Conservation (phyloP, 805 yeast species). For the Teunomyces atbi region DNA sequence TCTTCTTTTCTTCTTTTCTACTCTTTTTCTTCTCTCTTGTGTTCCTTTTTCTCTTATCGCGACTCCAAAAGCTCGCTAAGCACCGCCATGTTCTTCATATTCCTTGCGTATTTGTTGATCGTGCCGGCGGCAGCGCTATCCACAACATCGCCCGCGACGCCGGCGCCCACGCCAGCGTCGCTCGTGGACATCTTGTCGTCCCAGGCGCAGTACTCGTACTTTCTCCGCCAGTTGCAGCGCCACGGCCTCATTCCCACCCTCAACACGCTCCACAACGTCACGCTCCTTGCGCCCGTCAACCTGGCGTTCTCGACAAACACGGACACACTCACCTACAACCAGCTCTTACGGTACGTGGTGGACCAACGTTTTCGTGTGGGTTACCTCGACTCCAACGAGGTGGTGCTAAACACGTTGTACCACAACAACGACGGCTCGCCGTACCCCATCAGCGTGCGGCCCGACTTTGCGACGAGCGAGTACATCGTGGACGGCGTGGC, state of each 20-base stretch:
- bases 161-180: slow-evolving; percentile 31
- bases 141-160: slow-evolving; percentile 6
- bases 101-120: not conserved
- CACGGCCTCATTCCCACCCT: slow-evolving; percentile 61
- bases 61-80: not conserved
- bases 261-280: slow-evolving; percentile 59
- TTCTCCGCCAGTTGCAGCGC: slow-evolving; percentile 59
- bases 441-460: slow-evolving; percentile 24
- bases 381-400: slow-evolving; percentile 21
- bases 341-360: slow-evolving; percentile 29
- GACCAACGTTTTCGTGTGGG: slow-evolving; percentile 34
- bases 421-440: slow-evolving; percentile 2
- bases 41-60: not conserved
- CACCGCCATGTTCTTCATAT: not conserved
- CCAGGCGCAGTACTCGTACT: slow-evolving; percentile 64
- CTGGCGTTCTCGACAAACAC: slow-evolving; percentile 55
- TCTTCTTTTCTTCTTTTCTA: not conserved
- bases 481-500: slow-evolving; percentile 43
- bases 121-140: slow-evolving; percentile 6
- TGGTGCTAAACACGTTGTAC: slow-evolving; percentile 32
- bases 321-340: slow-evolving; percentile 12
- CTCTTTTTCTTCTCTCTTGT: not conserved
- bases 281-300: slow-evolving; percentile 79
- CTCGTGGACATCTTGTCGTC: slow-evolving; percentile 70
- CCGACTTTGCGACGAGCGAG: slow-evolving; percentile 24